These are phyloP conservation scores for Pseudotulostoma volvatum DNA, from an alignment of 495 filamentous ascomycete genomes.

Conservation along the genomic window DNA sequence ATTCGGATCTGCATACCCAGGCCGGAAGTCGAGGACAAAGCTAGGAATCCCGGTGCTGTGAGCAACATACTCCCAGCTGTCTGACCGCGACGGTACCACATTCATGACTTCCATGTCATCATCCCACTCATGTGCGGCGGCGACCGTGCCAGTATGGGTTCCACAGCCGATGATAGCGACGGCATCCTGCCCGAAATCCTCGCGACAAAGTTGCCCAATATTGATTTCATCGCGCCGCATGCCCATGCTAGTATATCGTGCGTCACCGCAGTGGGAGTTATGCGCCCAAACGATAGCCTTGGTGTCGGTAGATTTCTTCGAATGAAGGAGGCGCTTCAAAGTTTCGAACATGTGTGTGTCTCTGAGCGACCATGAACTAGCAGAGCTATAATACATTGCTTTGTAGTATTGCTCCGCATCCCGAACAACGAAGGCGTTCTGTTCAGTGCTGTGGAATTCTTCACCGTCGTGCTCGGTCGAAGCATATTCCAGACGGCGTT, in stretches of 20 bases:
- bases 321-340: conserved; percentile 28
- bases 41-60: conserved; percentile 28
- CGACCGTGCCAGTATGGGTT: conserved; percentile 39
- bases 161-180: conserved; percentile 37
- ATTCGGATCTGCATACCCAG: conserved; percentile 16
- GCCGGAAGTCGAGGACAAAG: conserved; percentile 36
- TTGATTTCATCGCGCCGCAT: conserved; percentile 33
- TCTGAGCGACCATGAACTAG: conserved; percentile 39
- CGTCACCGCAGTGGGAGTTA: conserved; percentile 45
- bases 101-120: conserved; percentile 40
- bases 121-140: conserved; percentile 39
- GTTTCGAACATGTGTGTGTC: conserved; percentile 45
- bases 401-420: conserved; percentile 44
- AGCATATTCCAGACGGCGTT: conserved; percentile 29
- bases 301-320: conserved; percentile 19
- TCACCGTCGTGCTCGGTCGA: conserved; percentile 23
- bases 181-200: conserved; percentile 28
- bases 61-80: conserved; percentile 31
- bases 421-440: conserved; percentile 38
- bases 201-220: conserved; percentile 39
- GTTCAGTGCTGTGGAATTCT: conserved; percentile 35
- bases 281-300: conserved; percentile 46
- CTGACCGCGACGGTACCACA: conserved; percentile 23
- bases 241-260: conserved; percentile 39
- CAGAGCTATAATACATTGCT: conserved; percentile 40